These are phyloP conservation scores for Selaginella moellendorffii DNA, from an alignment of 75 land plant genomes.

Conservation along the genomic window DNA sequence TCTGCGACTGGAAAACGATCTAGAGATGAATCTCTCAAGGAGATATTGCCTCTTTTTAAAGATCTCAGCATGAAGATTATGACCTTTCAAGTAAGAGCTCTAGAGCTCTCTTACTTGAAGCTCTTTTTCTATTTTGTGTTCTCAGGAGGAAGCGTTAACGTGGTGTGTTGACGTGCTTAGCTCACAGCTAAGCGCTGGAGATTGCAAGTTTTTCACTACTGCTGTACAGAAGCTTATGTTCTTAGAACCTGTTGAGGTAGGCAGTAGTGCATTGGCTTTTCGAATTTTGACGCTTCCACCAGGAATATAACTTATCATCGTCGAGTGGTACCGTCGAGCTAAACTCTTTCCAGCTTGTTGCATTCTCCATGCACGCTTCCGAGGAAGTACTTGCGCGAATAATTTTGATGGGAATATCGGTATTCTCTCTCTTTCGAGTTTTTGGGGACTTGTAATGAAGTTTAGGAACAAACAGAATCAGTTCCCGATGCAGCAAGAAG, in stretches of 20 bases:
- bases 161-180: conserved; percentile 29
- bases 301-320: conserved; percentile 21
- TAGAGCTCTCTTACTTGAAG: not conserved
- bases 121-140: not conserved
- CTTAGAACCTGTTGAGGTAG: conserved; percentile 22
- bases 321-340: conserved; percentile 15
- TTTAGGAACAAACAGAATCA: conserved; percentile 7
- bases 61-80: conserved; percentile 18
- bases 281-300: too few species aligned
- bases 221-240: conserved; percentile 24
- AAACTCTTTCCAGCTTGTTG: conserved; percentile 18
- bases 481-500: conserved; percentile 17
- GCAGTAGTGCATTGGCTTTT: too few species aligned
- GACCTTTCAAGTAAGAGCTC: conserved; percentile 22
- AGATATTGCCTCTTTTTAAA: conserved; percentile 14
- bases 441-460: not conserved
- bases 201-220: conserved; percentile 8
- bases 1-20: conserved; percentile 9
- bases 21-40: conserved; percentile 9
- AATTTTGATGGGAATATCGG: conserved; percentile 30
- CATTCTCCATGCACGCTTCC: conserved; percentile 22
- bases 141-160: conserved; percentile 12
- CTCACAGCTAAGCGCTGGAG: conserved; percentile 16
- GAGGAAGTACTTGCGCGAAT: conserved; percentile 34
- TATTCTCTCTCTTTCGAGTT: conserved; percentile 1